These are phyloP conservation scores for Smithsoniella earleae DNA, from an alignment of 163 green algal species.

Conservation along the genomic window DNA sequence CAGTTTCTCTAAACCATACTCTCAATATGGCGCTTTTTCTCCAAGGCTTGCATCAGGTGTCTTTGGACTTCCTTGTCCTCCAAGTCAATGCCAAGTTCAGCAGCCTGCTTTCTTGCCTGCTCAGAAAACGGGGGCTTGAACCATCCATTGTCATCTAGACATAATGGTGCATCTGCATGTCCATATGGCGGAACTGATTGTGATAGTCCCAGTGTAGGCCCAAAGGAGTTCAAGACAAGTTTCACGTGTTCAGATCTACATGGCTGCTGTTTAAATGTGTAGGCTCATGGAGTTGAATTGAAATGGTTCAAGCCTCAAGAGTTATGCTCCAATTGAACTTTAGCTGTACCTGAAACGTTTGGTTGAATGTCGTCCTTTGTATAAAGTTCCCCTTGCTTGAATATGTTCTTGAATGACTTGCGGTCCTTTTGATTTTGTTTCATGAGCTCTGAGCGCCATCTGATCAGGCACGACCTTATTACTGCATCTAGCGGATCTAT, in stretches of 20 bases:
- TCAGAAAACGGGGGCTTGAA: slow-evolving; percentile 17
- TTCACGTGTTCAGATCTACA: too few relatives aligned
- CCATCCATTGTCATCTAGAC: slow-evolving; percentile 3
- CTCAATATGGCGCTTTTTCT: not conserved
- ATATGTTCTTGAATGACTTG: slow-evolving; percentile 24
- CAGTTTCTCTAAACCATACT: not conserved
- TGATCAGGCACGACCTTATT: not conserved
- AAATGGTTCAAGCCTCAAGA: not conserved
- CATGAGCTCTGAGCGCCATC: not conserved
- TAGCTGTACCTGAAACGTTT: not conserved
- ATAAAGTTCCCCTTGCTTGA: not conserved
- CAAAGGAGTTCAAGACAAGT: too few relatives aligned
- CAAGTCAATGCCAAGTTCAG: not conserved
- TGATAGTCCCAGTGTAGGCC: too few relatives aligned
- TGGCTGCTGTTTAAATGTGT: not conserved
- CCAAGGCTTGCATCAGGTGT: not conserved
- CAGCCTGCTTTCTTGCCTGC: not conserved
- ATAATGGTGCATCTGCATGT: slow-evolving; percentile 3
- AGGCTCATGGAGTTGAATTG: not conserved
- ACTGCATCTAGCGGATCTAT: not conserved
- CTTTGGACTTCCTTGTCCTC: not conserved
- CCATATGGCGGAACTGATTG: not conserved
- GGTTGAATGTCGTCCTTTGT: not conserved
- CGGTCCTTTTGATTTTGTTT: slow-evolving; percentile 14
- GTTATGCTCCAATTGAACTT: not conserved